phyloP scores from a whole-genome alignment of 2,329 filamentous ascomycete genomes.

The Pseudogymnoascus sp. region DNA sequence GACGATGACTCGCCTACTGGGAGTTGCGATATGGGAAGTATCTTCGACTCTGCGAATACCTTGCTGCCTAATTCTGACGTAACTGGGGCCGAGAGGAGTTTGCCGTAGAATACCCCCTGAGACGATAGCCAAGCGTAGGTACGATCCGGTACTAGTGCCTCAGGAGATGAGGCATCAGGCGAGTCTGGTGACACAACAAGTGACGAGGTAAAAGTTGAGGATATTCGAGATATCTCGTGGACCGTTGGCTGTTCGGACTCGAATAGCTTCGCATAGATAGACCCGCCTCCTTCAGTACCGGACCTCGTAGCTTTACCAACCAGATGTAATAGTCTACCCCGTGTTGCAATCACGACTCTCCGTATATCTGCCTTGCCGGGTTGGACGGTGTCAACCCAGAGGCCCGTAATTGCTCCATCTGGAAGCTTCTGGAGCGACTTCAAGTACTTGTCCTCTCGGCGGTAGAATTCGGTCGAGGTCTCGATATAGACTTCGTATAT shows the following conservation, averaged over 20 bases:
- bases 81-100: slow-evolving; percentile 54
- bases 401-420: slow-evolving; percentile 74
- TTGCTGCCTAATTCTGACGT: slow-evolving; percentile 60
- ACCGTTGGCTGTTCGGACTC: slow-evolving; percentile 74
- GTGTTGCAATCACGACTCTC: slow-evolving; percentile 72
- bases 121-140: slow-evolving; percentile 86
- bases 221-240: slow-evolving; percentile 60
- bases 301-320: slow-evolving; percentile 67
- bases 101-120: slow-evolving; percentile 83
- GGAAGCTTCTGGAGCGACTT: slow-evolving; percentile 74
- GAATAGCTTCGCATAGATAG: slow-evolving; percentile 81
- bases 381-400: slow-evolving; percentile 71
- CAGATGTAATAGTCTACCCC: slow-evolving; percentile 70
- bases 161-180: slow-evolving; percentile 44
- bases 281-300: slow-evolving; percentile 69
- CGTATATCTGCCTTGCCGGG: slow-evolving; percentile 61
- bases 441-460: slow-evolving; percentile 87
- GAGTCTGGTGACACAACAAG: slow-evolving; percentile 72
- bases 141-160: slow-evolving; percentile 55
- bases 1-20: slow-evolving; percentile 57
- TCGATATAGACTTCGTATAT: slow-evolving; percentile 95
- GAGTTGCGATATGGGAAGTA: slow-evolving; percentile 67
- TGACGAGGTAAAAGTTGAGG: slow-evolving; percentile 51
- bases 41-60: slow-evolving; percentile 70
- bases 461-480: slow-evolving; percentile 87